Percentiles rank a stretch among this genome's conserved stretches.
Evolutionary conservation across 176 grass and related monocot genomes (phyloP).

Genomic region (Zizania latifolia): DNA sequence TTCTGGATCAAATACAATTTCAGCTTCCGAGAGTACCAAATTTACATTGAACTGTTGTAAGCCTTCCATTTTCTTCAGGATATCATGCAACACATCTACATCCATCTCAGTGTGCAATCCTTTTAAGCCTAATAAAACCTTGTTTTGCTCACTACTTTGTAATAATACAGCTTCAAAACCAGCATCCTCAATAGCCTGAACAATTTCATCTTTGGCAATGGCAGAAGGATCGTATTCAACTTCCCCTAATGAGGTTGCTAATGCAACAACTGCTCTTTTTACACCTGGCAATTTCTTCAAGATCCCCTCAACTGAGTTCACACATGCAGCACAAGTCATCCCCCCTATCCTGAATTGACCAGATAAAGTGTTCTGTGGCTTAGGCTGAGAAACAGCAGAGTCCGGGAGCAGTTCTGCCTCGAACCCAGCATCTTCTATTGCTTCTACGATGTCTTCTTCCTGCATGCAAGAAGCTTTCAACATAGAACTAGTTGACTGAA

Average conservation of each 20-base stretch:
- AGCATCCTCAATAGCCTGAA: constrained; percentile 81
- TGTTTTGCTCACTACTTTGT: constrained; percentile 79
- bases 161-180: constrained; percentile 80
- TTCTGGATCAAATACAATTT: constrained; percentile 80
- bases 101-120: constrained; percentile 52
- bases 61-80: constrained; percentile 55
- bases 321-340: constrained; percentile 92
- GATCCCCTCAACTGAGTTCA: constrained; percentile 89
- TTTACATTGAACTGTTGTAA: constrained; percentile 57
- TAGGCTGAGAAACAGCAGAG: constrained; percentile 50
- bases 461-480: constrained; percentile 42
- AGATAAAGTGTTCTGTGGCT: constrained; percentile 51
- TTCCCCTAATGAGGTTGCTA: constrained; percentile 80
- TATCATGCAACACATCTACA: constrained; percentile 47
- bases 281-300: constrained; percentile 73
- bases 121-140: constrained; percentile 50
- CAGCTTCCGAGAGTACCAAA: constrained; percentile 59
- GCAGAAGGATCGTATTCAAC: constrained; percentile 60
- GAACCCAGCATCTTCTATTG: constrained; percentile 90
- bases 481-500: neutral
- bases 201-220: constrained; percentile 82
- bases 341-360: constrained; percentile 93
- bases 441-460: constrained; percentile 78
- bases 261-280: constrained; percentile 72
- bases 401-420: constrained; percentile 88